Base-by-base conservation (phyloP, 805 yeast species). In the Ogataea minuta region DNA sequence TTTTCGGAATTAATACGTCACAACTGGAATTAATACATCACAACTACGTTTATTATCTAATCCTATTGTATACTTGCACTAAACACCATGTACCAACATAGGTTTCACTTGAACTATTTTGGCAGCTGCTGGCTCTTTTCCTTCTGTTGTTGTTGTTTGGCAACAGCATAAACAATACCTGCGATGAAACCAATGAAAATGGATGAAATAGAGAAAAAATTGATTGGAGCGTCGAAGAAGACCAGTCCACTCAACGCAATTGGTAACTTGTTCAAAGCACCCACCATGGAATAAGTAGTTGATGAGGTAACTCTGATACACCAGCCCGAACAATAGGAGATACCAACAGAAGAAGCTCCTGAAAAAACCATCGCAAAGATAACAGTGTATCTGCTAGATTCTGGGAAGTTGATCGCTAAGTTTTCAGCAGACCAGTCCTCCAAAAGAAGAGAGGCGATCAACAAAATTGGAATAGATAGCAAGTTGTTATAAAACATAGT, bases 251-350 rank as follows among this genome's bases (percentile, higher is more conserved):
- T 82, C 44, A 93, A 74, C 11, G 99, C 99, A 59, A 93, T 88
- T 61, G 99, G 99, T 57, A 93, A 80, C 71, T 93, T 93, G 79
- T 93, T 93, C 66, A 93, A 78, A 39, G 99, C 99, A 66, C 99
- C 99, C 44, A 93, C 98, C 99, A 93, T 93, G 39, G 96, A 88
- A 72, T 93, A 93, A 40, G 99, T 93, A 40, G 99, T 93, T 19
- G 98, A 90, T 15, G 97, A 88, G 30, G 99, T 93, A 49, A 93
- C 98, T 72, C 99, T 87, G 51, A 93, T 95, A 78, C 99, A 93
- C 99, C 99, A 93, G 46, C 97, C 99, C 9, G 98, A 89, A 68
- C 96, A 88, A 78, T 93, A 93, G 31, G 98, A 91, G 63, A 93
- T 93, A 71, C 95, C 97, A 38, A 93, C 95, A 23, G 97, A 84